Evolutionary conservation across 2,329 filamentous ascomycete genomes (phyloP), one percentile per base, ranked within the genome.

Genomic region (Ilyonectria destructans): DNA sequence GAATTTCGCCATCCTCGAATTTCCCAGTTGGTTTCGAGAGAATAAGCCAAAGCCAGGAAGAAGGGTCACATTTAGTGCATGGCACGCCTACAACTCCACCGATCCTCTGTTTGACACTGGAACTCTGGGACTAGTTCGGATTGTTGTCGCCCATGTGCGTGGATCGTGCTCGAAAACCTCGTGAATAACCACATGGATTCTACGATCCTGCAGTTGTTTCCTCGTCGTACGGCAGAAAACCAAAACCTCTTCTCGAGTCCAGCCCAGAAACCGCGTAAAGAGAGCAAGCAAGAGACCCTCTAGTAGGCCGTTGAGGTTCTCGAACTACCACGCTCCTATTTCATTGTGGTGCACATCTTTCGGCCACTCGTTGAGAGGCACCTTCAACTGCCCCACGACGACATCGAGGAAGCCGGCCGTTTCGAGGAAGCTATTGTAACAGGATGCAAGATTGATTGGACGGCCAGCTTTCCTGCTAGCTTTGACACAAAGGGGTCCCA

Each of bases 391-490:
- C 4, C 13, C n/a, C 35, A 66, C 62, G 23, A 40, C 49, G 12
- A 69, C 13, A 33, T 49, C 40, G 10, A 35, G 43, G 13, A 69
- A 69, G 1, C 62, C 58, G 4, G 58, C 63, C 3, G 67, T 61
- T 63, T 69, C 63, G 12, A 69, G 58, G 19, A 40, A 62, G 8
- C 10, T 52, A 26, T 60, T 67, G n/a, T 67, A 63, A 13, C 58
- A 45, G 1, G 63, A 17, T 15, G 63, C 63, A 1, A 51, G 23
- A 21, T 69, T 54, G 13, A 45, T 63, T 2, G 58, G 58, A 0
- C 67, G 63, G 1, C 56, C 55, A 9, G 63, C 63, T 1, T 64
- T 64, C 10, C 43, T 56, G 4, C 64, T 64, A 1, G 67, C 64
- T 26, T 69, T 59, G n/a, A 0, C 31, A 21, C 0, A 67, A n/a